phyloP scores from a whole-genome alignment of 768 basidiomycete genomes.

The Dioszegia hungarica region DNA sequence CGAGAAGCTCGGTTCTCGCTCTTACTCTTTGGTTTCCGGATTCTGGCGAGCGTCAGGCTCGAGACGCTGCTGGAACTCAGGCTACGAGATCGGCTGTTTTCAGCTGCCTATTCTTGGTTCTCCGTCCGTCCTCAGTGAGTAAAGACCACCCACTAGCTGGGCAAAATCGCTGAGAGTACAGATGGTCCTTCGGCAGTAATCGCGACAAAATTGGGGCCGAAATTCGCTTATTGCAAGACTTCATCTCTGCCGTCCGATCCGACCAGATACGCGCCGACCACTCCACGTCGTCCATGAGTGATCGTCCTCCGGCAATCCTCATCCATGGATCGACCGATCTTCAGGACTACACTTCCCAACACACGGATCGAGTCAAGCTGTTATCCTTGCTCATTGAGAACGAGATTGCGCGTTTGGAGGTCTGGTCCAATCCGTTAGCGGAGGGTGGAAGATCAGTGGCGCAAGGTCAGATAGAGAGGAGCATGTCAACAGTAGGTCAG shows the following conservation, averaged over 20 bases:
- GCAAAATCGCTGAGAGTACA: conserved; percentile 43
- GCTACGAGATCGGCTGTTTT: conserved; percentile 70
- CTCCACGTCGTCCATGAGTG: conserved; percentile 36
- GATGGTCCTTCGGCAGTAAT: conserved; percentile 95
- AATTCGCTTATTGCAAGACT: conserved; percentile 78
- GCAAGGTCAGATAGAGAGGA: conserved; percentile 57
- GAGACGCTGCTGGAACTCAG: conserved; percentile 74
- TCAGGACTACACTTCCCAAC: conserved; percentile 58
- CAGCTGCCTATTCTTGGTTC: conserved; percentile 86
- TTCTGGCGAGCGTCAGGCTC: conserved; percentile 77
- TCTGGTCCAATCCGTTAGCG: conserved; percentile 84
- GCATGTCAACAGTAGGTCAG: conserved; percentile 59
- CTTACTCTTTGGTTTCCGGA: conserved; percentile 86
- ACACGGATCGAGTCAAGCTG: conserved; percentile 67
- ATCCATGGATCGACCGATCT: conserved; percentile 40
- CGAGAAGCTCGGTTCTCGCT: conserved; percentile 87
- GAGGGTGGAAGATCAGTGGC: conserved; percentile 51
- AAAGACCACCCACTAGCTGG: too few relatives aligned
- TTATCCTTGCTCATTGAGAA: conserved; percentile 82
- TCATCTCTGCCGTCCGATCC: conserved; percentile 67
- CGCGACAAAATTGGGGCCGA: conserved; percentile 85
- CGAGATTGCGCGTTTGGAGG: conserved; percentile 75
- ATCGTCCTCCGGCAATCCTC: conserved; percentile 30
- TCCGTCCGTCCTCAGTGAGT: conserved; percentile 83
- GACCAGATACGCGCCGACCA: conserved; percentile 62